These are phyloP conservation scores for Saccharomyces hybrid DNA, from an alignment of 1,139 yeast species.

Conservation along the genomic window DNA sequence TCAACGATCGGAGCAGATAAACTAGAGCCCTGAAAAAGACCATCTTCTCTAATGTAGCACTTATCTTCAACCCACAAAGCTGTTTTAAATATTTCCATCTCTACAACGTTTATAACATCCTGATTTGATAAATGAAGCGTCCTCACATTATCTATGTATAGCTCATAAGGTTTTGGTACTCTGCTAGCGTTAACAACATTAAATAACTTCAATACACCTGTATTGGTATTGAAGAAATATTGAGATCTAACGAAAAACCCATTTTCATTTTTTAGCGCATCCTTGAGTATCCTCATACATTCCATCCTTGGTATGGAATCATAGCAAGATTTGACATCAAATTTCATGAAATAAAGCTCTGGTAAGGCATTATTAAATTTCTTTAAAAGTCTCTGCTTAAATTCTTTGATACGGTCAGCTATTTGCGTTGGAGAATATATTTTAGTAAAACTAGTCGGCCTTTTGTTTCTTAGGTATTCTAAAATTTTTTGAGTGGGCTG, in stretches of 20 bases:
- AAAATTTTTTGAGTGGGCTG: constrained; percentile 36
- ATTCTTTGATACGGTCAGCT: constrained; percentile 29
- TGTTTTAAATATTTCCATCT: constrained; percentile 37
- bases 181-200: constrained; percentile 20
- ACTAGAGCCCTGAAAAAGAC: constrained; percentile 83
- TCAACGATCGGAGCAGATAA: constrained; percentile 73
- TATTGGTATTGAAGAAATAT: constrained; percentile 12
- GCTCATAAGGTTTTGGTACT: constrained; percentile 6
- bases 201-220: constrained; percentile 13
- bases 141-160: constrained; percentile 20
- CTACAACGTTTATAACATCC: constrained; percentile 32
- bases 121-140: constrained; percentile 22
- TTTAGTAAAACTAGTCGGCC: constrained; percentile 20
- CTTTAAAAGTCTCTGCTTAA: constrained; percentile 22
- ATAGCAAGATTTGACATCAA: constrained; percentile 74
- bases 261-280: constrained; percentile 14
- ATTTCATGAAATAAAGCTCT: constrained; percentile 48
- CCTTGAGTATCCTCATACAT: constrained; percentile 32
- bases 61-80: constrained; percentile 32
- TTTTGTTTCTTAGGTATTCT: constrained; percentile 22
- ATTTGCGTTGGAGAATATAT: constrained; percentile 34
- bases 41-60: constrained; percentile 45
- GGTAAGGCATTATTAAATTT: constrained; percentile 29
- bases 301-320: constrained; percentile 58
- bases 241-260: constrained; percentile 21